These are phyloP conservation scores for Talaromyces liani DNA, from an alignment of 495 filamentous ascomycete species.

Conservation along the genomic window DNA sequence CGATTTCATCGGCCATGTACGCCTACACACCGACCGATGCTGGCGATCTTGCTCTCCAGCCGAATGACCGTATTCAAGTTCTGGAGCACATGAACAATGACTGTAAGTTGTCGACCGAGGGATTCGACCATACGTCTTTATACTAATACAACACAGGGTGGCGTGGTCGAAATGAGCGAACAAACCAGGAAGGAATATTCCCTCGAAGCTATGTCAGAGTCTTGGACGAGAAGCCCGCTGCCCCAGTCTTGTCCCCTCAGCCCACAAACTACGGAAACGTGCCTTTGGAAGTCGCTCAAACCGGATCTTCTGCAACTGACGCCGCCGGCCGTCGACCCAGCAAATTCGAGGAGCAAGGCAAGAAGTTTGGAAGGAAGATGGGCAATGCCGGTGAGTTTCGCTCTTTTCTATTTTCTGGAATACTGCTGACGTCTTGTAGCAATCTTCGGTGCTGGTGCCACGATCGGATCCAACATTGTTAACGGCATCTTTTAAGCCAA, in stretches of 20 bases:
- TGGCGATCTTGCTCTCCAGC: constrained; percentile 69
- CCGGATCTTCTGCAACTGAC: constrained; percentile 10
- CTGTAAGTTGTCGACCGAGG: constrained; percentile 47
- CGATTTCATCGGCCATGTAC: constrained; percentile 74
- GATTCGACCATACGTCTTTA: background rate
- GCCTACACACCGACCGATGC: constrained; percentile 69
- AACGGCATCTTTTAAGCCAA: constrained; percentile 74
- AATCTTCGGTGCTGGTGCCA: constrained; percentile 80
- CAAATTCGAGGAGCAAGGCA: constrained; percentile 47
- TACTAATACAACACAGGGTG: constrained; percentile 45
- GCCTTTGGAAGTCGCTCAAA: constrained; percentile 44
- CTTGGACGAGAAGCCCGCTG: constrained; percentile 33
- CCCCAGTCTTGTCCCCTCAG: constrained; percentile 18
- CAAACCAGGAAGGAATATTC: constrained; percentile 82
- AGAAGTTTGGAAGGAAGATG: constrained; percentile 52
- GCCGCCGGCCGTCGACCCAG: constrained; percentile 23
- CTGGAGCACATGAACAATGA: constrained; percentile 89
- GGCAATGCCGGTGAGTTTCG: constrained; percentile 44
- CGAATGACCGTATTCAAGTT: constrained; percentile 70
- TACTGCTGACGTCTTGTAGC: constrained; percentile 19
- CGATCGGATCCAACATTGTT: constrained; percentile 85
- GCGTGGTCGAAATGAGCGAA: constrained; percentile 77
- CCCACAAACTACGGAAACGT: constrained; percentile 45
- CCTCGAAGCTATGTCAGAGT: constrained; percentile 78
- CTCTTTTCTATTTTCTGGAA: background rate